These are phyloP conservation scores for Diaporthe vaccinii DNA, from an alignment of 2,329 filamentous ascomycete genomes.

Conservation along the genomic window DNA sequence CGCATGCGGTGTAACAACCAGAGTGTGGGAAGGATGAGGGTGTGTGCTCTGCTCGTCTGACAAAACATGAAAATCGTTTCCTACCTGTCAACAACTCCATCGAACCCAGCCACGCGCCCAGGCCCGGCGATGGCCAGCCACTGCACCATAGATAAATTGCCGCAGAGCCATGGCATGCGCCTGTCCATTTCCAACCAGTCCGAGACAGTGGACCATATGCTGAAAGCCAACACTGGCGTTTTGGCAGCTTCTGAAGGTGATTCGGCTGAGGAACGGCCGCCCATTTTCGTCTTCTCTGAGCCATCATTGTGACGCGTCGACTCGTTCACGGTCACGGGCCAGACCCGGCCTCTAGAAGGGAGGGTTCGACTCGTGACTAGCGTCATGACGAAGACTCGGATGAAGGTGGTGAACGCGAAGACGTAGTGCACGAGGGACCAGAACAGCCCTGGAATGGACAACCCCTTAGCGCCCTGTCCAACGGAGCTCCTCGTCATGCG, in stretches of 20 bases:
- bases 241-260: slow-evolving; percentile 50
- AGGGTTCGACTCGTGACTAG: slow-evolving; percentile 77
- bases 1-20: slow-evolving; percentile 59
- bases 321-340: slow-evolving; percentile 45
- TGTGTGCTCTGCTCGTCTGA: slow-evolving; percentile 24
- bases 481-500: slow-evolving; percentile 40
- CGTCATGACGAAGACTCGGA: slow-evolving; percentile 76
- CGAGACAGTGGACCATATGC: slow-evolving; percentile 80
- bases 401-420: slow-evolving; percentile 69
- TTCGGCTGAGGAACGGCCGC: slow-evolving; percentile 42
- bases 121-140: slow-evolving; percentile 80
- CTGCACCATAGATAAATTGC: slow-evolving; percentile 81
- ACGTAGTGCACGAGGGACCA: slow-evolving; percentile 69
- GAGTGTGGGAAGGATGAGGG: slow-evolving; percentile 36
- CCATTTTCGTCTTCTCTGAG: slow-evolving; percentile 43
- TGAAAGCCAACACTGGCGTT: slow-evolving; percentile 81
- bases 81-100: slow-evolving; percentile 93
- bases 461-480: slow-evolving; percentile 42
- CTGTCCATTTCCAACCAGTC: slow-evolving; percentile 79
- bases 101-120: slow-evolving; percentile 78
- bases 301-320: slow-evolving; percentile 45
- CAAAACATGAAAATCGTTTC: slow-evolving; percentile 52
- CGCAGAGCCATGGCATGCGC: slow-evolving; percentile 93
- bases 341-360: slow-evolving; percentile 62
- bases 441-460: slow-evolving; percentile 64